Evolutionary conservation across 495 filamentous ascomycete genomes (phyloP), one percentile per base, ranked within the genome.

Genomic region (Rhypophila decipiens): DNA sequence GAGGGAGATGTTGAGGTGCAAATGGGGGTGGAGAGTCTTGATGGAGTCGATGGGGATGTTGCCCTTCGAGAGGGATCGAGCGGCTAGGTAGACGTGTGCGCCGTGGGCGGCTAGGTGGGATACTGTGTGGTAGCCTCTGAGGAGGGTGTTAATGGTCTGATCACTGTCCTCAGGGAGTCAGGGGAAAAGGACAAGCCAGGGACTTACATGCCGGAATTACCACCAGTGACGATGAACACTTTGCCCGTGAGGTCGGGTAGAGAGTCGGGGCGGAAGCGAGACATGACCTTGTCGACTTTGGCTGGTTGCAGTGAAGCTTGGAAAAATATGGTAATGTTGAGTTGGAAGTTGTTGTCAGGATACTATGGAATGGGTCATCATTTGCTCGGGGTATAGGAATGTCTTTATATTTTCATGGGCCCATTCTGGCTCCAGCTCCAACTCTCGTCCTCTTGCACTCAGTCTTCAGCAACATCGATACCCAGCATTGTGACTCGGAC

Each of bases 71-170:
- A 38, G 15, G 35, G 61, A 65, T 24, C 72, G 64, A 11, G 65
- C 55, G 33, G 65, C 55, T 41, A 74, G 57, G 53, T 74, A 73
- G 27, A 75, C 69, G 37, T 68, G 60, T n/a, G 64, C 70, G 38
- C 64, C 64, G 36, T 66, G 67, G 20, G 57, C 39, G 42, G 68
- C 69, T 31, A 73, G 59, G 7, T 63, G 58, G 22, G 63, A 50
- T 19, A 62, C 63, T 22, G 69, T 73, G 38, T 63, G 39, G 33
- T 70, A 69, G 23, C 67, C 60, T 49, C 60, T 63, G 23, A 34
- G 15, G 9, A 9, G 29, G 29, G 29, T 33, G 27, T 31, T 7
- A 13, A n/a, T 5, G 36, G 36, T 39, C 12, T 5, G 36, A 7
- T 39, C 36, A 39, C 9, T 17, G 36, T 10, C 18, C 18, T 19